Base-by-base conservation (phyloP, 1,284 basidiomycete genomes). In the Xerocomus minutiporus region DNA sequence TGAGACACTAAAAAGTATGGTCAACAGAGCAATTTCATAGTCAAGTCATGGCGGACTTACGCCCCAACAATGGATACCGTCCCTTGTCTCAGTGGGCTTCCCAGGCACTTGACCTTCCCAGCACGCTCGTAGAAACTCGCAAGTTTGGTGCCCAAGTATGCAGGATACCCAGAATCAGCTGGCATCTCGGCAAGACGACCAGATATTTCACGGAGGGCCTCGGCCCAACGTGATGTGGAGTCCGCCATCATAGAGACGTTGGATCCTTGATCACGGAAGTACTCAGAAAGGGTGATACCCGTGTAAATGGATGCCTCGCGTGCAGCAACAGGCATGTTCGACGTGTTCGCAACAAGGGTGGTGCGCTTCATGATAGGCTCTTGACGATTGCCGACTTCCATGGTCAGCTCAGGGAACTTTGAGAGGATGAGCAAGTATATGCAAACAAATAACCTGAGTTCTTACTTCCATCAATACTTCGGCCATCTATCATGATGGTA, bases 341-440 rank as follows among this genome's bases (percentile, higher is more conserved):
- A 98, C 2, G 97, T 99, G 73, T 99, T 99, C 62, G 97, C 97
- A 56, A 99, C 96, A 34, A 99, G 84, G 3, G 96, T 95, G 1
- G 97, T 99, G 58, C 97, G 95, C 75, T 99, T 99, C 97, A 99
- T 99, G 79, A 99, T 99, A 38, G 97, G 97, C 72, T 98, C 96
- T 82, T 97, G 88, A 54, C 93, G 91, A 63, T 93, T 86, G 38
- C 84, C 88, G 54, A 93, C 75, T 56, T 93, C 92, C 82, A 98
- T 90, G 2, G 90, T 93, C 44, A 99, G 79, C 72, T 94, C 80
- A 51, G 97, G 97, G 86, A 99, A 98, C 84, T 97, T 73, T 51
- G 46, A 8, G 59, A 50, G 35, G 48, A 53, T 56, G 20, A 50
- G 51, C 35, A 36, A 36, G 32, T 15, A 53, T 38, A 61, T 40